These are phyloP conservation scores for Alisma plantagoaquatica DNA, from an alignment of 106 monocot genomes.

Conservation along the genomic window DNA sequence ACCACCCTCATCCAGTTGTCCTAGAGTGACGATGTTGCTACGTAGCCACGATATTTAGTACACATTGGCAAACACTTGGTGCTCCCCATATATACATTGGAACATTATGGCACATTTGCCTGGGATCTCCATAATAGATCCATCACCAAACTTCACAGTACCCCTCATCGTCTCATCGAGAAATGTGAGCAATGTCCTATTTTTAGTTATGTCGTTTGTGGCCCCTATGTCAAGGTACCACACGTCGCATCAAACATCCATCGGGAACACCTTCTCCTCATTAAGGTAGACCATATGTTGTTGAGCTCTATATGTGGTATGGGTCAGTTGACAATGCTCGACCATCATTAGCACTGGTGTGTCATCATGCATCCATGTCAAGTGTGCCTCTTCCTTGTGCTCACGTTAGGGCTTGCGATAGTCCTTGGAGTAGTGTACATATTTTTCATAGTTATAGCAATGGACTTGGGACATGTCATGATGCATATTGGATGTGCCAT, in stretches of 20 bases:
- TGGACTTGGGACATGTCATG: too few relatives aligned
- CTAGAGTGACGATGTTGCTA: background rate
- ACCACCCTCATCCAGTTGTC: background rate
- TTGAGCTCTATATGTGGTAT: too few relatives aligned
- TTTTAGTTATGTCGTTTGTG: background rate
- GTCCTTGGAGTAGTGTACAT: background rate
- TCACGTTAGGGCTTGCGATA: background rate
- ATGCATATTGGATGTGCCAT: too few relatives aligned
- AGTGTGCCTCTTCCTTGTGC: background rate
- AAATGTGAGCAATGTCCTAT: background rate
- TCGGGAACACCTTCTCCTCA: background rate
- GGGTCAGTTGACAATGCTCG: too few relatives aligned
- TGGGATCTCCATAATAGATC: background rate
- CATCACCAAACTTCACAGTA: background rate
- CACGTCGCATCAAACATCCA: background rate
- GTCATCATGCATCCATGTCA: background rate
- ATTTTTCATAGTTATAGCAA: background rate
- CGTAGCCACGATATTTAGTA: background rate
- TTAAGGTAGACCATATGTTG: too few relatives aligned
- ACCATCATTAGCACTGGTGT: background rate
- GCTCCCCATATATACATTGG: background rate
- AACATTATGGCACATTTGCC: background rate
- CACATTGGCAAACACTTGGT: background rate
- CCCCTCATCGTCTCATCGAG: background rate
- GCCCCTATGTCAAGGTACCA: background rate